phyloP scores from a whole-genome alignment of 1,284 basidiomycete species.

The Puccinia coronata region DNA sequence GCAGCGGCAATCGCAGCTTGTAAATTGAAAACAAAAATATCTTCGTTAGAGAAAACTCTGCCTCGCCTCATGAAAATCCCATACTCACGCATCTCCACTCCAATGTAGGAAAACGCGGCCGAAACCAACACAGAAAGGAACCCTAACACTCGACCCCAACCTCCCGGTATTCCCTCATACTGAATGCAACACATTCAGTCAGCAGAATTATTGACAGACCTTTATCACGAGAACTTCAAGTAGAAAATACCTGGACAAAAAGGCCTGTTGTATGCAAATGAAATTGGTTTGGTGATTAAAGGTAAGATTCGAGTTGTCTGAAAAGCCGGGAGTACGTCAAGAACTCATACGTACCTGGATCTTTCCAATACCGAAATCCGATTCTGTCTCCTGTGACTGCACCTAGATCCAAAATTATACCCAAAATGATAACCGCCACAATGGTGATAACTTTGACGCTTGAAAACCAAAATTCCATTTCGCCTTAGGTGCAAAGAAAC shows the following conservation, averaged over 20 bases:
- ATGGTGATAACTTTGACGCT: slow-evolving; percentile 66
- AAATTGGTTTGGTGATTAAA: not conserved
- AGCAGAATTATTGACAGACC: not conserved
- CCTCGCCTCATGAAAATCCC: not conserved
- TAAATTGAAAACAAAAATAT: too few relatives aligned
- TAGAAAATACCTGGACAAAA: slow-evolving; percentile 34
- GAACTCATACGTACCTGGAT: slow-evolving; percentile 63
- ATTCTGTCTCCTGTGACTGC: slow-evolving; percentile 61
- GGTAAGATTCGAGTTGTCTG: not conserved
- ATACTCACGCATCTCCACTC: slow-evolving; percentile 47
- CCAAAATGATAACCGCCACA: slow-evolving; percentile 65
- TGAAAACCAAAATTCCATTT: slow-evolving; percentile 66
- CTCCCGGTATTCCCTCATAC: slow-evolving; percentile 42
- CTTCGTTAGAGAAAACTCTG: not conserved
- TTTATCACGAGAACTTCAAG: not conserved
- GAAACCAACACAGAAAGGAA: slow-evolving; percentile 48
- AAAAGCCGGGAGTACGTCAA: not conserved
- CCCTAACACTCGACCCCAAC: slow-evolving; percentile 29
- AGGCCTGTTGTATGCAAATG: not conserved
- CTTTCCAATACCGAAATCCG: slow-evolving; percentile 73
- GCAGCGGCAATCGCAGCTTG: slow-evolving; percentile 48
- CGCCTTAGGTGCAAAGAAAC: slow-evolving; percentile 58
- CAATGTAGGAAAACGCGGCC: slow-evolving; percentile 46
- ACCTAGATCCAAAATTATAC: slow-evolving; percentile 62
- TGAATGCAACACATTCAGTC: not conserved